These are phyloP conservation scores for Coelastrella sp. DNA, from an alignment of 139 green algal genomes.

Conservation along the genomic window DNA sequence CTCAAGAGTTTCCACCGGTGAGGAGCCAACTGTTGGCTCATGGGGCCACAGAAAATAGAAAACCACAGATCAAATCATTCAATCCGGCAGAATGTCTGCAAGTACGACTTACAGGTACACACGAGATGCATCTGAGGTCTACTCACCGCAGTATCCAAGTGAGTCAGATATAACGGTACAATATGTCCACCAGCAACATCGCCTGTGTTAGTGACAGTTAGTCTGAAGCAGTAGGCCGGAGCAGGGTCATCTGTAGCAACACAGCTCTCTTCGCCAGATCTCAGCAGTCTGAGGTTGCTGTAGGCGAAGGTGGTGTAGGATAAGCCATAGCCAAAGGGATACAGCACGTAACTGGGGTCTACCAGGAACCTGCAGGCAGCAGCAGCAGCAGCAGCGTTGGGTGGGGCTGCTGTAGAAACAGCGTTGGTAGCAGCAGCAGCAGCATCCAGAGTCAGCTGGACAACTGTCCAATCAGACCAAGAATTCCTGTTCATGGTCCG, in stretches of 20 bases:
- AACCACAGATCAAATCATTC: no score
- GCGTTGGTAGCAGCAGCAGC: neutral
- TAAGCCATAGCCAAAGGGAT: conserved; percentile 48
- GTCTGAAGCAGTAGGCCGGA: conserved; percentile 6
- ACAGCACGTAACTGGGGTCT: conserved; percentile 25
- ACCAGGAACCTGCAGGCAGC: conserved; percentile 4
- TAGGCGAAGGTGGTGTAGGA: conserved; percentile 44
- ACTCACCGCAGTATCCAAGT: neutral
- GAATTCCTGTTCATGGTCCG: no score
- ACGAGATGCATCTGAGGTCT: no score
- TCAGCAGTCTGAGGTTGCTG: neutral
- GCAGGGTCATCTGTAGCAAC: neutral
- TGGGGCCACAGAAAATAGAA: no score
- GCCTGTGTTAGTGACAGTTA: conserved; percentile 41
- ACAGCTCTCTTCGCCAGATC: neutral
- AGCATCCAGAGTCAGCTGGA: neutral
- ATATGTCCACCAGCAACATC: conserved; percentile 7
- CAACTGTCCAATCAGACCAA: no score
- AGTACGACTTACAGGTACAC: no score
- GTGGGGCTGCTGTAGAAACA: neutral
- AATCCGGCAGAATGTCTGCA: no score
- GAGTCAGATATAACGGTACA: conserved; percentile 25
- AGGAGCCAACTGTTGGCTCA: no score
- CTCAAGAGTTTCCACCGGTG: no score
- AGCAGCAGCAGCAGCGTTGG: neutral